Base-by-base conservation (phyloP, 495 filamentous ascomycete genomes). In the Annulohypoxylon nitens region DNA sequence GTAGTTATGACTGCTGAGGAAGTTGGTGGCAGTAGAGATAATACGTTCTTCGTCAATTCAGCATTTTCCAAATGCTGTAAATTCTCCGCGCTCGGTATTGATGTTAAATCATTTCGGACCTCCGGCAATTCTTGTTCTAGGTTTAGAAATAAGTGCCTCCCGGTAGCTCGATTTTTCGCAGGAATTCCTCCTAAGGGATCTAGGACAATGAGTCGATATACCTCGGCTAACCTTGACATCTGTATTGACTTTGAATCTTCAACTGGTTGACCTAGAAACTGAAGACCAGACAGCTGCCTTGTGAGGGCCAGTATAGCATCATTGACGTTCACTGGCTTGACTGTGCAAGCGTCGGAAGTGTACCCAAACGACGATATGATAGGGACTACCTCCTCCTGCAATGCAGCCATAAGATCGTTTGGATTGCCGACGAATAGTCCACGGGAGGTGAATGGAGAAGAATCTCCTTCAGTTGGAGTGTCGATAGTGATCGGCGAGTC, bases 121-220 rank as follows among this genome's bases (percentile, higher is more conserved):
- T 86, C 84, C 2, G 85, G 80, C 76, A 90, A 97, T 71, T 99
- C 94, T 76, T 98, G 94, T 77, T 97, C 92, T 74, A 99, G 86
- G 74, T 99, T 99, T 79, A 99, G 87, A 78, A 98, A 99, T 3
- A 97, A 88, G 76, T 97, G 93, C 12, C 92, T 90, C 8, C 88
- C 87, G 45, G 92, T 87, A 0, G 87, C 87, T 14, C 90, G 87
- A 45, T 88, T 87, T 59, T 83, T 86, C 0, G 91, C 86, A 1
- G 96, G 97, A 58, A 96, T 94, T 7, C 97, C 96, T 4, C 96
- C 96, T 2, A 92, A 78, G 0, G 93, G 92, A 80, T 99, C 97
- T 14, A 99, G 84, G 25, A 98, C 84, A 73, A 99, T 95, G 26
- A 99, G 84, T 3, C 96, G 87, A 73, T 98, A 96, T 2, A 98